Evolutionary conservation across 306 rosid genomes (phyloP).

Genomic region (Cicer bijugum): DNA sequence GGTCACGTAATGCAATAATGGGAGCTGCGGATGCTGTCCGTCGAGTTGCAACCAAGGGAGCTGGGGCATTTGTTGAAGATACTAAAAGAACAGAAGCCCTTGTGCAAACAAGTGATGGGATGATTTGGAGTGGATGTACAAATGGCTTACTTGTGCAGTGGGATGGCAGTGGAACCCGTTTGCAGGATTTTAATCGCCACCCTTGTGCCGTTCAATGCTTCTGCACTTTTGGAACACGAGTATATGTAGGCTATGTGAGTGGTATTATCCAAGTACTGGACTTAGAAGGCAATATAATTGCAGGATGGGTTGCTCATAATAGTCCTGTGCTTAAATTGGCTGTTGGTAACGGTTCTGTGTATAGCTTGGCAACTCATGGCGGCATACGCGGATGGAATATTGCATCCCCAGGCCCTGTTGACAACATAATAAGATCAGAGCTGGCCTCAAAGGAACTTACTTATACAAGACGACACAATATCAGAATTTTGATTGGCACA

Average conservation of each 20-base stretch:
- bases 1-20: slow-evolving; percentile 90
- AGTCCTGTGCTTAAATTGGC: slow-evolving; percentile 87
- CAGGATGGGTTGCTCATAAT: slow-evolving; percentile 93
- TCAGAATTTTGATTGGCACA: slow-evolving; percentile 84
- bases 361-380: slow-evolving; percentile 95
- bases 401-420: slow-evolving; percentile 85
- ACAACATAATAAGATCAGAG: slow-evolving; percentile 69
- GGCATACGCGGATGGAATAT: slow-evolving; percentile 95
- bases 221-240: slow-evolving; percentile 72
- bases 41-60: slow-evolving; percentile 89
- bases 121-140: slow-evolving; percentile 95
- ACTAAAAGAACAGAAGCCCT: slow-evolving; percentile 82
- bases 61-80: slow-evolving; percentile 92
- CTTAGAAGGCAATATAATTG: slow-evolving; percentile 81
- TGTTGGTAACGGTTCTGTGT: slow-evolving; percentile 65
- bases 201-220: slow-evolving; percentile 82
- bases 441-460: slow-evolving; percentile 68
- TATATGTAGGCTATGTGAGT: slow-evolving; percentile 88
- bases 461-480: slow-evolving; percentile 71
- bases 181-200: slow-evolving; percentile 81
- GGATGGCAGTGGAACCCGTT: slow-evolving; percentile 86
- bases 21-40: slow-evolving; percentile 99
- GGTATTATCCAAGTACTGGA: slow-evolving; percentile 85
- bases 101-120: slow-evolving; percentile 74
- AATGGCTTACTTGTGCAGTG: slow-evolving; percentile 90